Conservation (phyloP, 2,329 filamentous ascomycete species). For the Emergomyces orientalis region DNA sequence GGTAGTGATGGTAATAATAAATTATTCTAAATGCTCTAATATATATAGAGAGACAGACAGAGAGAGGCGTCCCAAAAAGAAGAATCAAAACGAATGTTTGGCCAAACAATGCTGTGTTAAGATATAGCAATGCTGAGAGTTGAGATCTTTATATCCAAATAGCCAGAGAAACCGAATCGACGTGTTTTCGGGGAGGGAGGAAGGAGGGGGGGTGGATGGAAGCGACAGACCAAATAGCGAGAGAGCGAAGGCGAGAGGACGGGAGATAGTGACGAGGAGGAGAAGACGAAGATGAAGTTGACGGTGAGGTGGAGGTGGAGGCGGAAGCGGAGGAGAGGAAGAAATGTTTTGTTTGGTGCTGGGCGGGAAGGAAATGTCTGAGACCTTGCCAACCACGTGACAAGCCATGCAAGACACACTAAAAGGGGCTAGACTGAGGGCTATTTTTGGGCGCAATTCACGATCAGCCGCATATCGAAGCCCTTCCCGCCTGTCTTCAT, state of each 20-base stretch:
- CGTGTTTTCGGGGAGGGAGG: no score
- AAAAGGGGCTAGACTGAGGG: neutral
- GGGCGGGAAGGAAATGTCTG: neutral
- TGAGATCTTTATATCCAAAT: neutral
- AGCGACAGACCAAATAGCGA: conserved; percentile 2
- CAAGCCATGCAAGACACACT: neutral
- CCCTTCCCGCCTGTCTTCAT: no score
- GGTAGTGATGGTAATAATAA: neutral
- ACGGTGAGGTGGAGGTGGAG: neutral
- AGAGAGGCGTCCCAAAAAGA: neutral
- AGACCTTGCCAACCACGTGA: neutral
- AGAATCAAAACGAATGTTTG: neutral
- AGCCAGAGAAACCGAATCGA: neutral
- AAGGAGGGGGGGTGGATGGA: no score
- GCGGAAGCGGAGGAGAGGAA: neutral
- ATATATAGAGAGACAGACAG: neutral
- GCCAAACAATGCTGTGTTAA: neutral
- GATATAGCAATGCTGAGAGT: neutral
- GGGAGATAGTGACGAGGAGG: neutral
- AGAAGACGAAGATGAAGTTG: neutral
- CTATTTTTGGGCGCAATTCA: neutral
- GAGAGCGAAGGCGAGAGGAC: neutral
- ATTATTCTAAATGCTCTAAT: neutral
- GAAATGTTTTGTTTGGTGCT: no score
- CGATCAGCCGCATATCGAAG: no score